Conservation (phyloP, 768 basidiomycete species). For the Candolleomyces aberdarensis region DNA sequence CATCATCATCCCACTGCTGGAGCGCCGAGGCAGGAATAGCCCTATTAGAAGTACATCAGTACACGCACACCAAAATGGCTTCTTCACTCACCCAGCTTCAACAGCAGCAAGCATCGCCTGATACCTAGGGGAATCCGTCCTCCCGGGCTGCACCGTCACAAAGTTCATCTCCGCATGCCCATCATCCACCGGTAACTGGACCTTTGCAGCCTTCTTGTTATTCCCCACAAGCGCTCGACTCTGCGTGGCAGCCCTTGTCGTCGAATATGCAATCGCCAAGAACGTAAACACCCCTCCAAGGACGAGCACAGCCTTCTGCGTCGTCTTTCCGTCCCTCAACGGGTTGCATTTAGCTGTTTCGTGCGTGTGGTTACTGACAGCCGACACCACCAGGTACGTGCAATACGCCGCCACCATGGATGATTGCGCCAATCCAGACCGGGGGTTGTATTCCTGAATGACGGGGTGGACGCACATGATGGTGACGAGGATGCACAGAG, state of each 20-base stretch:
- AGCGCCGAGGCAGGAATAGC: slow-evolving; percentile 93
- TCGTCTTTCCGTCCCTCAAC: slow-evolving; percentile 63
- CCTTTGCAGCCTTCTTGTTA: slow-evolving; percentile 59
- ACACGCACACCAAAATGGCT: not conserved
- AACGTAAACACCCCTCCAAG: slow-evolving; percentile 96
- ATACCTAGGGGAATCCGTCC: slow-evolving; percentile 85
- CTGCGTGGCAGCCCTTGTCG: slow-evolving; percentile 93
- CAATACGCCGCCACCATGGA: slow-evolving; percentile 98
- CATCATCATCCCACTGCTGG: slow-evolving; percentile 72
- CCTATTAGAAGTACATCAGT: slow-evolving; percentile 31
- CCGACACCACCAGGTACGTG: slow-evolving; percentile 92
- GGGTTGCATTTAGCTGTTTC: slow-evolving; percentile 80
- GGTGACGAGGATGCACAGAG: slow-evolving; percentile 75
- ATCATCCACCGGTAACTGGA: slow-evolving; percentile 59
- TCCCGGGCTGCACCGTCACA: slow-evolving; percentile 80
- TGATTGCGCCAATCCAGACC: slow-evolving; percentile 91
- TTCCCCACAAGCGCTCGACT: slow-evolving; percentile 85
- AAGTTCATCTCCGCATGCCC: slow-evolving; percentile 68
- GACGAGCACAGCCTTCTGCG: slow-evolving; percentile 82
- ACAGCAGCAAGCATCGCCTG: slow-evolving; percentile 95
- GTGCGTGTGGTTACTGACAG: slow-evolving; percentile 89
- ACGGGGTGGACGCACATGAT: slow-evolving; percentile 78
- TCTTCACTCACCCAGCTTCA: slow-evolving; percentile 74
- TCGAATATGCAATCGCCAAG: slow-evolving; percentile 97
- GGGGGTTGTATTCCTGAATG: slow-evolving; percentile 90